Base-by-base conservation (phyloP, 2,329 filamentous ascomycete genomes). In the Aureobasidium sp. region DNA sequence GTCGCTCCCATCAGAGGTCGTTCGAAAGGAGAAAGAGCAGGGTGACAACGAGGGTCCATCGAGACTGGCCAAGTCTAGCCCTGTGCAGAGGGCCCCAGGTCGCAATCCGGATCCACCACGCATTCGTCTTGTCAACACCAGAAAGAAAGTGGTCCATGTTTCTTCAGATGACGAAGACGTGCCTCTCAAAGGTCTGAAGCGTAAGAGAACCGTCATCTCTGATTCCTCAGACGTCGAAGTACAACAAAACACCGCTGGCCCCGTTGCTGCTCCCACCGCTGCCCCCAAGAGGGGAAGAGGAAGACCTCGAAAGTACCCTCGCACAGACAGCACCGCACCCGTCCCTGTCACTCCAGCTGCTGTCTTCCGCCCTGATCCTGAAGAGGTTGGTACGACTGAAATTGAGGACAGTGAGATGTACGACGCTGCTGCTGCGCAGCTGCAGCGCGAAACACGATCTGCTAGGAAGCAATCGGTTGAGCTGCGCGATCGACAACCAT, bases 241-340 rank as follows among this genome's bases (percentile, higher is more conserved):
- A 5, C 36, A 55, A 42, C 52, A 31, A 44, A 27, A 15, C 9
- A 20, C 52, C 25, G 17, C 25, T n/a, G 51, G 25, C 42, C 48
- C 17, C 29, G 1, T 7, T 9, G 7, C 29, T 31, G 29, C 29
- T 9, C 29, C 2, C 7, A 31, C 29, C 31, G 31, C 31, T 34
- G 31, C 31, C 31, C 31, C 31, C 15, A 55, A 44, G 29, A 57
- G 25, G 44, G 53, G 59, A 55, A 62, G 59, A 59, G 63, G 61
- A 36, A 45, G 57, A 12, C 47, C 64, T 7, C 34, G 36, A 48
- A 59, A 60, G 36, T 22, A 42, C 22, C 31, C 45, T 39, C 31
- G 20, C 15, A 31, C 17, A 31, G 31, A 27, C 3, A 34, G 15
- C 45, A 8, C 11, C n/a, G 22, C 36, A 20, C 22, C 22, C 5